phyloP scores from a whole-genome alignment of 2,329 filamentous ascomycete genomes.

The Colletotrichum musae region DNA sequence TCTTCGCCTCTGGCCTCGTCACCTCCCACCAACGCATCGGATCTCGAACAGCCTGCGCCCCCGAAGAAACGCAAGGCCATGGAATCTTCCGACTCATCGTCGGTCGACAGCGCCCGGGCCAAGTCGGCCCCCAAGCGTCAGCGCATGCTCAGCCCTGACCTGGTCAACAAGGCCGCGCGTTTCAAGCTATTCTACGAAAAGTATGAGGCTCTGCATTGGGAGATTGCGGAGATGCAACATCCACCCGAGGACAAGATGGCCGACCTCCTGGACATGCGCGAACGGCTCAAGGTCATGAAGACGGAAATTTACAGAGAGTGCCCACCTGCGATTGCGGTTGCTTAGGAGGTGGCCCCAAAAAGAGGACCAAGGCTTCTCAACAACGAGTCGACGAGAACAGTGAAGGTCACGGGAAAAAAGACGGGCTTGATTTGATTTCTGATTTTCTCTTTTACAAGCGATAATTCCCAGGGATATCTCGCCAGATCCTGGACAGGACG shows the following conservation, averaged over 20 bases:
- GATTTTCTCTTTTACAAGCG: constrained; percentile 32
- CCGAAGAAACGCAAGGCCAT: constrained; percentile 62
- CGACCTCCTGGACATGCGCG: constrained; percentile 68
- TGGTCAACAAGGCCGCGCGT: constrained; percentile 66
- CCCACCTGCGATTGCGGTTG: constrained; percentile 47
- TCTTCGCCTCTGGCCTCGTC: constrained; percentile 77
- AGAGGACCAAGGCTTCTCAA: neutral
- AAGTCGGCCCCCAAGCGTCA: constrained; percentile 53
- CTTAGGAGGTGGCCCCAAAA: constrained; percentile 25
- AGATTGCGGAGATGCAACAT: constrained; percentile 65
- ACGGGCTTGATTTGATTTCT: constrained; percentile 16
- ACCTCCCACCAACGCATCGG: constrained; percentile 75
- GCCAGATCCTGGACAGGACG: constrained; percentile 37
- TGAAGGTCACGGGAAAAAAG: constrained; percentile 12
- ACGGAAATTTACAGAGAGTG: constrained; percentile 68
- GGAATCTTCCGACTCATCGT: constrained; percentile 38
- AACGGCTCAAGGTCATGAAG: constrained; percentile 70
- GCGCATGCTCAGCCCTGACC: constrained; percentile 58
- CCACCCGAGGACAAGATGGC: constrained; percentile 67
- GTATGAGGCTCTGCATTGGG: constrained; percentile 70
- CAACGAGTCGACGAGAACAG: constrained; percentile 22
- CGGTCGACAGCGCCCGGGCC: constrained; percentile 36
- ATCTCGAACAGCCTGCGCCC: constrained; percentile 64
- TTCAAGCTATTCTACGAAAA: constrained; percentile 71
- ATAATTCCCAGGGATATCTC: constrained; percentile 35